Conservation (phyloP, 768 basidiomycete species). For the Russula compacta region DNA sequence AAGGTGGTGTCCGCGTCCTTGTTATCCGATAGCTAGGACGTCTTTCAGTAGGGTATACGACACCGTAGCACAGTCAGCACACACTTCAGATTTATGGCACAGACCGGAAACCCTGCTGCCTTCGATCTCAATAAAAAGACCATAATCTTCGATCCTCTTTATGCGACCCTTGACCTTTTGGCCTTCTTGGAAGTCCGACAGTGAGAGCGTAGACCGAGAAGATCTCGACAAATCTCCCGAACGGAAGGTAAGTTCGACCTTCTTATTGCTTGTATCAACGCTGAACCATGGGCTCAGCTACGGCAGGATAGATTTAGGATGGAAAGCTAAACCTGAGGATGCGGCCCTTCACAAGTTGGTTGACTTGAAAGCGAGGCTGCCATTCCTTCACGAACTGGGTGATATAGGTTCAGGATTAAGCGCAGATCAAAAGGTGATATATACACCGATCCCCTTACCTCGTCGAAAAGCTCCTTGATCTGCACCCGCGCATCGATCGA, state of each 20-base stretch:
- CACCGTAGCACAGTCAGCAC: slow-evolving; percentile 12
- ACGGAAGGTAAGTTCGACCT: slow-evolving; percentile 88
- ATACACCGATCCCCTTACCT: slow-evolving; percentile 33
- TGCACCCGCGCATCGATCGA: slow-evolving; percentile 86
- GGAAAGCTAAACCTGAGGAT: slow-evolving; percentile 53
- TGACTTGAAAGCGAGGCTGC: slow-evolving; percentile 69
- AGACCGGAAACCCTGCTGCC: slow-evolving; percentile 78
- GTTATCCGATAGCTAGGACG: slow-evolving; percentile 74
- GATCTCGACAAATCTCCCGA: slow-evolving; percentile 45
- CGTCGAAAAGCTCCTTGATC: slow-evolving; percentile 89
- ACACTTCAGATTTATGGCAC: slow-evolving; percentile 89
- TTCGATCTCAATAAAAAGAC: slow-evolving; percentile 88
- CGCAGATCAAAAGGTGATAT: not conserved
- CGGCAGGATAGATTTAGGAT: not conserved
- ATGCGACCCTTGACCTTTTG: slow-evolving; percentile 75
- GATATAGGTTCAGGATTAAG: not conserved
- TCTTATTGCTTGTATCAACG: slow-evolving; percentile 57
- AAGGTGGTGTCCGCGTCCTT: slow-evolving; percentile 66
- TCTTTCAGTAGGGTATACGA: not conserved
- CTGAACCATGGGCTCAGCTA: slow-evolving; percentile 32
- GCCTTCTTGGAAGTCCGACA: slow-evolving; percentile 60
- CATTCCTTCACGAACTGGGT: slow-evolving; percentile 89
- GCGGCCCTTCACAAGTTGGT: slow-evolving; percentile 82
- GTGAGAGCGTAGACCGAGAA: slow-evolving; percentile 29
- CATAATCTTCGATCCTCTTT: slow-evolving; percentile 79